Base-by-base conservation (phyloP, 306 rosid species). In the Quercus wislizeni region DNA sequence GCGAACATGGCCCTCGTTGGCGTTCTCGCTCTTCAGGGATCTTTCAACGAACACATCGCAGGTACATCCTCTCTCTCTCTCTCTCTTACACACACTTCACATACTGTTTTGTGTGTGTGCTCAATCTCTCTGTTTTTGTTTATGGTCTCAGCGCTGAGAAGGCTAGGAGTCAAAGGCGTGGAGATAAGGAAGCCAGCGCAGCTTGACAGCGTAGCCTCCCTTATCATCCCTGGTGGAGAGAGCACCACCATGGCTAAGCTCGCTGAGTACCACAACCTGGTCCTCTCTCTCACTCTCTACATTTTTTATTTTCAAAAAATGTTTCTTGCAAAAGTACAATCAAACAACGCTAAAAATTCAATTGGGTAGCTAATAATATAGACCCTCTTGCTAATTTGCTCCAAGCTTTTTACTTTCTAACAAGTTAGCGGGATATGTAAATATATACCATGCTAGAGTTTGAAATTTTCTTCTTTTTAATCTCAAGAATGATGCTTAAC, bases 241-340 rank as follows among this genome's bases (percentile, higher is more conserved):
- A 95, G 99, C 79, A 95, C 99, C 81, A 90, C 97, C 79, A 95
- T 95, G 99, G 98, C 98, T 62, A 95, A 91, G 89, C 92, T 95
- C 17, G 99, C 99, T 5, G 89, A 91, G 84, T 91, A 75, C 80
- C 97, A 91, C 89, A 93, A 95, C 73, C 82, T 95, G 90, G 98
- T 91, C 10, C 46, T 81, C n/a, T 75, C 73, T 54, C 55, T 20
- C 8, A 68, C 20, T 38, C 33, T 27, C 65, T 62, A 7, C 17
- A 33, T 17, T 49, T 3, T 3, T 3, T 49, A 49, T 49, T 49
- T 12, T 41, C 46, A 41, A 41, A 41, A 41, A 8, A 41, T 41
- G 5, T 49, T 49, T 49, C 14, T 49, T 49, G 31, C 25, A 17
- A 18, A 8, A 17, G 71, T 14, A 35, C 14, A 67, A 19, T 67